A percentile compares a stretch with the other conserved stretches of the same genome.
These are phyloP conservation scores for Pulveroboletus ravenelii DNA, from an alignment of 768 basidiomycete species.

Conservation along the genomic window DNA sequence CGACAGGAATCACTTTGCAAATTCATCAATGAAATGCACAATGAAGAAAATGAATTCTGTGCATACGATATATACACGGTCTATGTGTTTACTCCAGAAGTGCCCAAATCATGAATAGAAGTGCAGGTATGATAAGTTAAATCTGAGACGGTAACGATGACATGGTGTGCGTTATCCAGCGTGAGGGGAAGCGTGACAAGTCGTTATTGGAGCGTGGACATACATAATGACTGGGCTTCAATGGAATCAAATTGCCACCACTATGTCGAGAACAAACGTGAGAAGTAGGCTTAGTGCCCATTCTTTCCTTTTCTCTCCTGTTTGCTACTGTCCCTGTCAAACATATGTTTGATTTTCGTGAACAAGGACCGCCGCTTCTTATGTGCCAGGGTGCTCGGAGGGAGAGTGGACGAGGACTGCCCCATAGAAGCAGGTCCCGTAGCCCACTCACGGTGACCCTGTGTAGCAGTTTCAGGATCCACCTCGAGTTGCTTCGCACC, in stretches of 20 bases:
- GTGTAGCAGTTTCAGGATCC: not conserved
- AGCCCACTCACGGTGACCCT: not conserved
- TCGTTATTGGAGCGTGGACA: constrained; percentile 11
- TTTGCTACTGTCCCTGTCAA: constrained; percentile 45
- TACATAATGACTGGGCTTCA: not conserved
- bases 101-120: constrained; percentile 7
- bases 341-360: constrained; percentile 48
- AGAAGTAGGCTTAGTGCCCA: constrained; percentile 11
- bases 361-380: constrained; percentile 55
- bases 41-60: not conserved
- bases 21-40: constrained; percentile 27
- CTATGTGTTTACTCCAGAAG: constrained; percentile 8
- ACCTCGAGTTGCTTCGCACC: not conserved
- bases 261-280: not conserved
- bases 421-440: not conserved
- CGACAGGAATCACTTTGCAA: constrained; percentile 42
- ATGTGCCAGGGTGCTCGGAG: constrained; percentile 34
- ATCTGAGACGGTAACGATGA: constrained; percentile 12
- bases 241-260: not conserved
- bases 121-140: constrained; percentile 18
- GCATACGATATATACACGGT: constrained; percentile 14
- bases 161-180: constrained; percentile 7
- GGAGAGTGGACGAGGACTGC: constrained; percentile 19
- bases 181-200: constrained; percentile 14
- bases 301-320: constrained; percentile 35